Evolutionary conservation across 139 green algal species (phyloP), one percentile per base, ranked within the genome.

Genomic region (Tetradesmus obliquus): DNA sequence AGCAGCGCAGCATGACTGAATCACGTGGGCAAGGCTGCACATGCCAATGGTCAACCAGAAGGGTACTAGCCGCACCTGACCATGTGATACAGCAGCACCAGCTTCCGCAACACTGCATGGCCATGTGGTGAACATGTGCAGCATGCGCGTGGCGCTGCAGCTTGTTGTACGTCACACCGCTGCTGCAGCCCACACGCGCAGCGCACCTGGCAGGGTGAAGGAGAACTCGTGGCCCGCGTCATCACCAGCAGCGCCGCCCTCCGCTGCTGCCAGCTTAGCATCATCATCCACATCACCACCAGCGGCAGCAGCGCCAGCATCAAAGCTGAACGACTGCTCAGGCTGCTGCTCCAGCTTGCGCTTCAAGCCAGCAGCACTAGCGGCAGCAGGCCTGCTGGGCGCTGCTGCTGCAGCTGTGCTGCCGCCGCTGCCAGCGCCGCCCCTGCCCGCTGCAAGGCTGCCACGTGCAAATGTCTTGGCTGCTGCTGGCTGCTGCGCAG

Each of bases 241-340:
- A 55, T 79, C 71, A 58, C 66, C 84, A 17, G 22, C 32, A 20
- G 5, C 12, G 62, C 45, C 66, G 45, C 22, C 54, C 12, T 22
- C 87, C 12, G 7, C 87, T 84, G 72, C 87, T 90, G n/a, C 32
- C 32, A 45, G 32, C 72, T 24, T 13, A 32, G 9, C 86, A 2
- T 83, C 86, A 66, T 66, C 9, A 19, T 55, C 69, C 7, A 83
- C 69, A 69, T 66, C 66, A 81, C 20, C 72, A 55, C 19, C 32
- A 55, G 3, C 79, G 53, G 86, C 86, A 71, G 69, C 69, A n/a
- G 55, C 7, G n/a, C 3, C 51, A 8, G 7, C 32, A 19, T 24
- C 86, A 82, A 90, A 83, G 20, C 86, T 90, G 51, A 90, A 83
- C 10, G 81, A 86, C 81, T 86, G 15, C 7, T 10, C 51, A 55